Evolutionary conservation across 805 yeast species (phyloP), one percentile per base, ranked within the genome.

Genomic region (Ogataea polymorpha): DNA sequence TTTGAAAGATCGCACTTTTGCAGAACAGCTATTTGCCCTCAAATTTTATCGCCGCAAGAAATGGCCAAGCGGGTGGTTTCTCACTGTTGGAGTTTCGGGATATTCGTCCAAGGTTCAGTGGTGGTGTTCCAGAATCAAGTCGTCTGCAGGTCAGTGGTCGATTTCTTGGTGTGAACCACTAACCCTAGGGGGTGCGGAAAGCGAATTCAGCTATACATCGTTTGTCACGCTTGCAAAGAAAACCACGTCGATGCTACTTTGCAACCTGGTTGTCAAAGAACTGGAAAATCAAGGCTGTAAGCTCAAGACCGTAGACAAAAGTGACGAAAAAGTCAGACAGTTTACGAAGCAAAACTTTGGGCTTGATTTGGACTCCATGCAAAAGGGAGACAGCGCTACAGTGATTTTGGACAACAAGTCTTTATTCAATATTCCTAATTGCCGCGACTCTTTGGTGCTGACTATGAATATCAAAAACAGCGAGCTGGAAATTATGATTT

Each of bases 31-130:
- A 17, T 46, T 57, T 12, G 45, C 53, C 6, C 36, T 63, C 11
- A 48, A 45, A 16, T 72, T 71, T 45, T 77, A 69, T 51, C 58
- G 79, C 21, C 59, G 77, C 18, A 69, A 67, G 39, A 73, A 70
- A 43, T 77, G 82, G 82, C 81, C 81, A 0, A 58, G 71, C 9
- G 71, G 74, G 32, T 77, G 82, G 82, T 74, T 76, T 51, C 53
- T 77, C 31, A 63, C 74, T 3, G 66, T 65, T 33, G 63, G 71
- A 20, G 61, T 45, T 4, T 52, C 62, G 27, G 68, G 68, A 10
- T 59, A 55, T 35, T 57, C 65, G 17, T 63, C 68, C 4, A 61
- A 55, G 20, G 60, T 69, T 7, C 64, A 63, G 41, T 73, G 80
- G 76, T 76, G 75, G 76, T 77, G 76, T 15, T 70, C 79, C 6